phyloP scores from a whole-genome alignment of 495 filamentous ascomycete genomes.

The Penicillium argentinense region DNA sequence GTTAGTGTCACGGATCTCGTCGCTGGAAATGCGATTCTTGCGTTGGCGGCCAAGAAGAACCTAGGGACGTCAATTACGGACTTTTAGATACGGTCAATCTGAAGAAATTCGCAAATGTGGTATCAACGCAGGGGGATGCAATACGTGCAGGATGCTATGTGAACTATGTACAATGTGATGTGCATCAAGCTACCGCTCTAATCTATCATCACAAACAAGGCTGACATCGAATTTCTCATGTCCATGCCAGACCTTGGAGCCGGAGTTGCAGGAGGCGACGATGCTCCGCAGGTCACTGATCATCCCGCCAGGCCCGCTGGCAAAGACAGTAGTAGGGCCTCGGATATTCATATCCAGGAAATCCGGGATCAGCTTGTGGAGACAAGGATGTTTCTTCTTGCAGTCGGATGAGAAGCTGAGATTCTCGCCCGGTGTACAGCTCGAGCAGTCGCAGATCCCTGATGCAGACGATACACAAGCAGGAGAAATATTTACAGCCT shows the following conservation, averaged over 20 bases:
- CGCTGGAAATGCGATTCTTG: neutral
- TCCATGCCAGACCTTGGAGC: constrained; percentile 51
- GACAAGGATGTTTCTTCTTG: constrained; percentile 28
- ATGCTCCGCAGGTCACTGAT: constrained; percentile 53
- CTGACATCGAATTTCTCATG: constrained; percentile 55
- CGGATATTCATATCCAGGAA: constrained; percentile 28
- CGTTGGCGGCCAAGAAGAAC: neutral
- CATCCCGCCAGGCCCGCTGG: constrained; percentile 62
- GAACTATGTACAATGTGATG: neutral
- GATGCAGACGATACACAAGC: constrained; percentile 1
- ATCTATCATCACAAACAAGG: constrained; percentile 55
- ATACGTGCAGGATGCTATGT: too few species aligned
- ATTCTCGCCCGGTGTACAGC: constrained; percentile 10
- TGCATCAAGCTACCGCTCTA: constrained; percentile 22
- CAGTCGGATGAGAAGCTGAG: constrained; percentile 10
- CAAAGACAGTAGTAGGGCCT: constrained; percentile 56
- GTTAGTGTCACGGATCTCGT: constrained; percentile 15
- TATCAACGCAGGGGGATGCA: too few species aligned
- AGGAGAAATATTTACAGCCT: constrained; percentile 3
- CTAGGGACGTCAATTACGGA: neutral
- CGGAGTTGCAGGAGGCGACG: constrained; percentile 54
- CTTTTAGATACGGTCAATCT: neutral
- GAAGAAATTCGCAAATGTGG: too few species aligned
- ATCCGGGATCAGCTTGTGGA: constrained; percentile 20
- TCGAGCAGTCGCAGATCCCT: constrained; percentile 11